These are phyloP conservation scores for Barbarea vulgaris DNA, from an alignment of 345 rosid genomes.

Conservation along the genomic window DNA sequence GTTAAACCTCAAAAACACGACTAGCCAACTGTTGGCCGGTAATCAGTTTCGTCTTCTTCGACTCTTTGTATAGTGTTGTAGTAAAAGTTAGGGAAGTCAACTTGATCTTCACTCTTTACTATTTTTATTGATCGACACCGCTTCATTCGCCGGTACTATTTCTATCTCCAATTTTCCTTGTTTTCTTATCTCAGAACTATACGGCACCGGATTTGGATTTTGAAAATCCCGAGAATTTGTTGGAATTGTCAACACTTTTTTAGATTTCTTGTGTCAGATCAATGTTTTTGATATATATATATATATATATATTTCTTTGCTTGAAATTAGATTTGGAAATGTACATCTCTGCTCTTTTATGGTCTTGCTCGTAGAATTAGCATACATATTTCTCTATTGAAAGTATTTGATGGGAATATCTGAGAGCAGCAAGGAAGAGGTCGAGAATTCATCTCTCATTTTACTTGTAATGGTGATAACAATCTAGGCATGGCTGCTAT, in stretches of 20 bases:
- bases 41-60: neutral
- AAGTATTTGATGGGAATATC: too few relatives aligned
- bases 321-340: neutral
- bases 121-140: too few relatives aligned
- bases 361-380: neutral
- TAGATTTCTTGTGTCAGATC: constrained; percentile 1
- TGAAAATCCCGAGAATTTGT: neutral
- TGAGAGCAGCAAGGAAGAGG: too few relatives aligned
- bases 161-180: neutral
- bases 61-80: neutral
- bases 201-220: neutral
- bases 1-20: too few relatives aligned
- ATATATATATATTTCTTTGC: neutral
- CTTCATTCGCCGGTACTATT: neutral
- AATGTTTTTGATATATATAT: neutral
- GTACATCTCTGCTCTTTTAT: constrained; percentile 9
- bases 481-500: too few relatives aligned
- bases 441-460: too few relatives aligned
- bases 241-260: too few relatives aligned
- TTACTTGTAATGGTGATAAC: neutral
- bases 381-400: neutral
- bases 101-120: constrained; percentile 3
- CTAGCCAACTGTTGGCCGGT: neutral
- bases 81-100: too few relatives aligned
- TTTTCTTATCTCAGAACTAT: neutral